phyloP scores from a whole-genome alignment of 148 eudicot species.

The Cornus controversa region DNA sequence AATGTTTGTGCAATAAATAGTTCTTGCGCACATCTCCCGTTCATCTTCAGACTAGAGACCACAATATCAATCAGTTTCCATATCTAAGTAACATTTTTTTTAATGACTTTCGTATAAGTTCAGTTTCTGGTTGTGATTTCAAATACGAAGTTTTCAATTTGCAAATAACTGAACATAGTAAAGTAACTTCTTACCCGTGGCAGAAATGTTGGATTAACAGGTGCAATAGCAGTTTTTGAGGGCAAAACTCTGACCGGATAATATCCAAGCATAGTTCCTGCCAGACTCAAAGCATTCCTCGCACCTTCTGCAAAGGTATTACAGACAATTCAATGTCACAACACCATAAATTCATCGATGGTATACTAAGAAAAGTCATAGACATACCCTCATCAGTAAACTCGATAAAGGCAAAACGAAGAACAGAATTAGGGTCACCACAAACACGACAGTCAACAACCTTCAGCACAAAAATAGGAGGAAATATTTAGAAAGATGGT shows the following conservation, averaged over 20 bases:
- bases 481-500: constrained; percentile 4
- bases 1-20: constrained; percentile 91
- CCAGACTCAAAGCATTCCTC: constrained; percentile 77
- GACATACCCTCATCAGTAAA: constrained; percentile 85
- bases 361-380: not conserved
- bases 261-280: constrained; percentile 94
- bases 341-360: not conserved
- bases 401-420: constrained; percentile 96
- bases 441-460: constrained; percentile 99
- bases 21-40: constrained; percentile 98
- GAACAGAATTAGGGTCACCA: constrained; percentile 95
- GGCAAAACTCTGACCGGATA: constrained; percentile 94
- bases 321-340: constrained; percentile 9
- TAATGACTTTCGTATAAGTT: not conserved
- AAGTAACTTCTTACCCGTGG: constrained; percentile 61
- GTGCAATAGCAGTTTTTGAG: constrained; percentile 98
- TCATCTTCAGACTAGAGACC: constrained; percentile 86
- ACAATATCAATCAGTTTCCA: constrained; percentile 15
- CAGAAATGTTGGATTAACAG: constrained; percentile 93
- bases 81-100: not conserved
- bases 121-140: too few species aligned
- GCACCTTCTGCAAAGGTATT: constrained; percentile 70
- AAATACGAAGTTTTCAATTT: too few species aligned
- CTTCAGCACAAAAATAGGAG: constrained; percentile 33
- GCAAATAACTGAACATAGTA: not conserved